phyloP scores from a whole-genome alignment of 176 grass and related monocot species.

The Triticum urartu region DNA sequence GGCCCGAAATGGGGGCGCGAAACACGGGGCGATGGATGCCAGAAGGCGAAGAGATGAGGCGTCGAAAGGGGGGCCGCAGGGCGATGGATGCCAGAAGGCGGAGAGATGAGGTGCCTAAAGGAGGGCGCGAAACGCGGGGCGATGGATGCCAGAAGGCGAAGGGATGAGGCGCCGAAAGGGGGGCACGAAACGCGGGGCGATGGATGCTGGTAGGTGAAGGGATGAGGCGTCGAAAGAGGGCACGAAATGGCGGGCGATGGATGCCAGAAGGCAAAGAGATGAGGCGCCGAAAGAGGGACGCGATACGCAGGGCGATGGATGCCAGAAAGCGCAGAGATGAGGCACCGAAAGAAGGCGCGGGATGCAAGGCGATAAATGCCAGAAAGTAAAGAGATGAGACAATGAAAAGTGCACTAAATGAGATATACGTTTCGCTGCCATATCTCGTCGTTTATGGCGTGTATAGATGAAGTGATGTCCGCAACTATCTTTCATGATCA shows the following conservation, averaged over 20 bases:
- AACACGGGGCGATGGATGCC: no score
- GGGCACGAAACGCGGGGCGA: no score
- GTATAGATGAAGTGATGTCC: neutral
- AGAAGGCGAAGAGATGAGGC: no score
- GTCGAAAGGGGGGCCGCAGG: no score
- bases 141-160: neutral
- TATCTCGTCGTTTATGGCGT: neutral
- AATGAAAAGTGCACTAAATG: neutral
- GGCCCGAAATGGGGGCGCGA: no score
- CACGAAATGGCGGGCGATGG: accelerated
- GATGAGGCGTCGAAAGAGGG: neutral
- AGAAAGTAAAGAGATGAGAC: neutral
- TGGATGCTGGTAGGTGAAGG: neutral
- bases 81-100: no score
- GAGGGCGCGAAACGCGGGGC: no score
- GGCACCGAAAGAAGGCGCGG: neutral
- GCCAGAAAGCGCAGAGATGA: neutral
- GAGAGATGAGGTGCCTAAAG: no score
- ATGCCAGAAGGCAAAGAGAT: neutral
- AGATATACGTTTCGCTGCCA: neutral
- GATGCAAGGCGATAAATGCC: no score
- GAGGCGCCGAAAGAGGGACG: neutral
- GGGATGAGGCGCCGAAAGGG: neutral
- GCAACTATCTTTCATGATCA: no score
- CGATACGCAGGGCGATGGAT: no score